phyloP scores from a whole-genome alignment of 352 stramenopile species.

The Globisporangium echinulatum region DNA sequence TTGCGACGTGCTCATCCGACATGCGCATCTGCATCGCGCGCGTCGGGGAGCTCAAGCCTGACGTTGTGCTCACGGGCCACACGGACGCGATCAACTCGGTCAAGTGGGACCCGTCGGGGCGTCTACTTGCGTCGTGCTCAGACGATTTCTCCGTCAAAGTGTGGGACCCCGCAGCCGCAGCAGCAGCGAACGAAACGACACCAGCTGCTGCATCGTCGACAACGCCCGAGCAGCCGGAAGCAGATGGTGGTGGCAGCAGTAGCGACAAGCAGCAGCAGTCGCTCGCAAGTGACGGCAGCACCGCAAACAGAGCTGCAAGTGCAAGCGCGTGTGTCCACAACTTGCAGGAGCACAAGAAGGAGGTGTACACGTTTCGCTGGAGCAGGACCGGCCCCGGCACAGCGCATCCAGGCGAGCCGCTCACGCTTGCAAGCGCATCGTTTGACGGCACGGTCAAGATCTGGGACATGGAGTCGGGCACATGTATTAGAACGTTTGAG shows the following conservation, averaged over 20 bases:
- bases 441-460: slow-evolving; percentile 95
- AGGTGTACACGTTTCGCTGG: slow-evolving; percentile 93
- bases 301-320: slow-evolving; percentile 18
- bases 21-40: slow-evolving; percentile 88
- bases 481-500: slow-evolving; percentile 90
- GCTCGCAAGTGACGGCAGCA: not conserved
- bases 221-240: slow-evolving; percentile 20
- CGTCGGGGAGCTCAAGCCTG: slow-evolving; percentile 67
- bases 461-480: slow-evolving; percentile 90
- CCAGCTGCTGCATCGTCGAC: too few relatives aligned
- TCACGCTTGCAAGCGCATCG: slow-evolving; percentile 91
- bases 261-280: slow-evolving; percentile 16
- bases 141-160: slow-evolving; percentile 98
- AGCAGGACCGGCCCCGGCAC: slow-evolving; percentile 77
- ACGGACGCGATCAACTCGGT: slow-evolving; percentile 98
- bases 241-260: slow-evolving; percentile 10
- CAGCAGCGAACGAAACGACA: slow-evolving; percentile 2
- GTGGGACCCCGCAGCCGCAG: slow-evolving; percentile 72
- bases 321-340: slow-evolving; percentile 57
- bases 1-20: slow-evolving; percentile 94
- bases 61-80: slow-evolving; percentile 90
- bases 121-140: slow-evolving; percentile 94
- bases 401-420: slow-evolving; percentile 45
- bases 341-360: slow-evolving; percentile 89
- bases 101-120: slow-evolving; percentile 94